Conservation (phyloP, 805 yeast species). For the Yarrowia bubula region DNA sequence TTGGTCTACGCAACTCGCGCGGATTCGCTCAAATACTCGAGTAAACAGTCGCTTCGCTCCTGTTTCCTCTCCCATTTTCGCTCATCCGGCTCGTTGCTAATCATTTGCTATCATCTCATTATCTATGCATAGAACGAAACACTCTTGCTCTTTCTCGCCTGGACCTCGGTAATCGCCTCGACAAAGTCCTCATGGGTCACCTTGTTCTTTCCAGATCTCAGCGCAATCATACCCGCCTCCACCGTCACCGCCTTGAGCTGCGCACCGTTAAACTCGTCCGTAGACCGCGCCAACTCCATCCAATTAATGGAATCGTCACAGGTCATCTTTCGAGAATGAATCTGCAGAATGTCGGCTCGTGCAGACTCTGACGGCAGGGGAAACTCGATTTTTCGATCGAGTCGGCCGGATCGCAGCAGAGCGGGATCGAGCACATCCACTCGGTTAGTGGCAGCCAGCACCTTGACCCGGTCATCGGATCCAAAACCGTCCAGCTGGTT, state of each 20-base stretch:
- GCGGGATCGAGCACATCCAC: constrained; percentile 99
- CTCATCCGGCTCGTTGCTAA: no score
- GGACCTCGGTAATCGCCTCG: constrained; percentile 97
- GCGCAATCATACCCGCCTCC: constrained; percentile 99
- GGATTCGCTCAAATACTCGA: no score
- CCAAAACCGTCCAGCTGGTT: constrained; percentile 98
- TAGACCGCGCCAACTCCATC: constrained; percentile 96
- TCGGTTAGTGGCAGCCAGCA: constrained; percentile 96
- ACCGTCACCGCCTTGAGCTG: constrained; percentile 98
- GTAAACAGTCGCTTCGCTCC: no score
- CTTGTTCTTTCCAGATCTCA: constrained; percentile 86
- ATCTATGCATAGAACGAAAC: constrained; percentile 89
- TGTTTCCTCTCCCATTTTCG: no score
- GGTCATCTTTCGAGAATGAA: constrained; percentile 96
- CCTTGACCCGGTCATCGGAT: constrained; percentile 95
- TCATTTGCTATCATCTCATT: background rate
- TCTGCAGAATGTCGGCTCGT: constrained; percentile 92
- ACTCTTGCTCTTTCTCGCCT: constrained; percentile 91
- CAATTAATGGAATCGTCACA: constrained; percentile 81
- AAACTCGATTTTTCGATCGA: constrained; percentile 96
- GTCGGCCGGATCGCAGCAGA: constrained; percentile 90
- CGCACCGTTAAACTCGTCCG: constrained; percentile 99
- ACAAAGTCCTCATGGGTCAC: constrained; percentile 97
- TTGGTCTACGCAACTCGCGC: no score
- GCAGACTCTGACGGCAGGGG: constrained; percentile 98